Base-by-base conservation (phyloP, 495 filamentous ascomycete species). In the Aspergillus olivimuriae region DNA sequence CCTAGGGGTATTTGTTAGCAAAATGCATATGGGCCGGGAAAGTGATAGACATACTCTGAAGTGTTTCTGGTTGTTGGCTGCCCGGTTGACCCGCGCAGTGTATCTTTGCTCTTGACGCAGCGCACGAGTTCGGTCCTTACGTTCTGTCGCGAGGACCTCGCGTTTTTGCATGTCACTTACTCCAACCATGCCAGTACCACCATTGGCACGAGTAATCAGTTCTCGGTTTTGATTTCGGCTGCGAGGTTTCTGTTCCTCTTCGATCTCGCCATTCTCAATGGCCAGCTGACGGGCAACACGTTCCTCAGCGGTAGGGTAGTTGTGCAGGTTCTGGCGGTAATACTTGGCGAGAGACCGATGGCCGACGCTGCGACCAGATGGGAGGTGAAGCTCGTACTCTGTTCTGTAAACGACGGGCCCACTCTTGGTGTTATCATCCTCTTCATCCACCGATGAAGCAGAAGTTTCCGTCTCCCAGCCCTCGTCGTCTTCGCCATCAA, bases 381-480 rank as follows among this genome's bases (percentile, higher is more conserved):
- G 91, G n/a, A 98, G 78, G 58, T 97, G 87, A 14, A 98, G 75
- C 63, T 97, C 94, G 55, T 85, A 88, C 19, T 97, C 92, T 45
- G 88, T 84, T 52, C 91, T 81, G 62, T 87, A 95, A 46, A 62
- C 52, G 34, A 87, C 82, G 4, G 89, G 83, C 39, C 78, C 75
- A 4, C 70, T 69, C 41, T 68, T 68, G 10, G 24, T 21, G 9
- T 56, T 51, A 18, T 50, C 30, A 5, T 62, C 66, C 12, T 68
- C 65, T 12, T 67, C 67, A 18, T 87, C 87, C 18, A 94, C 74
- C 10, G 86, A 90, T 12, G 87, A 92, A 10, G 80, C 83, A 2
- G 84, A 86, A 45, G 81, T 86, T 60, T 95, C 90, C 1, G 88
- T 96, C 65, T 98, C 92, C 92, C 92, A 97, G 20, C 85, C 85